Base-by-base conservation (phyloP, 371 early-diverging fungal genomes). In the Mortierella sp. region DNA sequence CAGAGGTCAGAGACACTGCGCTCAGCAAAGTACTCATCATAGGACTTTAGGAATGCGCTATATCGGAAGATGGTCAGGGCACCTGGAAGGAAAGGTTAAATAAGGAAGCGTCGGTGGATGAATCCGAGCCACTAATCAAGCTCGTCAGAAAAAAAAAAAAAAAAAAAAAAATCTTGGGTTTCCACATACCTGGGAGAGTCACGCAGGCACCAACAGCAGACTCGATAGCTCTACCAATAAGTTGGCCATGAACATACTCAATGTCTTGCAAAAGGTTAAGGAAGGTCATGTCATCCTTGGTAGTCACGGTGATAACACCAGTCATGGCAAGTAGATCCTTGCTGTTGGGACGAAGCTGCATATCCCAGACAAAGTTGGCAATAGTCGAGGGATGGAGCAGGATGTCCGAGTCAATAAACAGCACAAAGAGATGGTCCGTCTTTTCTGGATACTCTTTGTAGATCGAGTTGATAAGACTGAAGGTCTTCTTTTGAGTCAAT, bases 361-460 rank as follows among this genome's bases (percentile, higher is more conserved):
- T 65, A 16, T 68, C 79, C 58, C 63, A 53, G 4, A 75, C 66
- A 53, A 84, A 76, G 55, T 84, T 68, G 26, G 63, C 55, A 18
- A 84, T 61, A 11, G 79, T 69, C 28, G 75, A 56, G 0, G 57
- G 30, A 16, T 80, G 69, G n/a, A 85, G 44, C 1, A 82, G 45
- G 25, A 80, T 84, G 64, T 85, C 85, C 25, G 83, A 83, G 70
- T 85, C 85, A 21, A 84, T 72, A 45, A 84, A 82, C 44, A 85
- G 63, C n/a, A 85, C 70, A 48, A 69, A 72, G 26, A 69, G 69
- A 50, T 69, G 69, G 18, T 69, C 69, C 6, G 69, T 69, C 59
- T 69, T 69, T 18, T 69, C 69, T 16, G 67, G 70, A 23, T 80
- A 80, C 21, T 66, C 53, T 45, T 63, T 70, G 64, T 67, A 62